Evolutionary conservation across 2,329 filamentous ascomycete genomes (phyloP).

Genomic region (Aschersonia sp.): DNA sequence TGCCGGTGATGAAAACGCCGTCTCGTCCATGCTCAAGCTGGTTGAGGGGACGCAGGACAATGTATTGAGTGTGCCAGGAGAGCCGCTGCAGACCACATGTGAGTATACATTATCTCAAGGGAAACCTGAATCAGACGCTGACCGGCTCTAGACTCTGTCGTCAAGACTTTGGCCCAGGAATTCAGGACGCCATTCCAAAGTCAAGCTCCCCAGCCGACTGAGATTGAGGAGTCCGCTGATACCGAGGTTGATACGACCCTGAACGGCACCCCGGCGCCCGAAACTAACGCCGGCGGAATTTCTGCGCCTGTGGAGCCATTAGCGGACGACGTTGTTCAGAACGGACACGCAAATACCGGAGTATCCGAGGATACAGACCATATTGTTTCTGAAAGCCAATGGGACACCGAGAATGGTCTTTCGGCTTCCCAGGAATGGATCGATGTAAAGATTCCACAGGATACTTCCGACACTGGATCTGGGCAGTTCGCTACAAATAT

Average conservation of each 20-base stretch:
- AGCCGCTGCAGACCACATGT: constrained; percentile 58
- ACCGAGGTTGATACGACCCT: constrained; percentile 49
- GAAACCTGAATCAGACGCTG: no score
- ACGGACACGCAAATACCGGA: constrained; percentile 32
- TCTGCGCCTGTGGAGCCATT: constrained; percentile 26
- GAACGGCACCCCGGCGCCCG: constrained; percentile 50
- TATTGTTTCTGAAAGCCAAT: constrained; percentile 49
- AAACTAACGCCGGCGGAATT: constrained; percentile 39
- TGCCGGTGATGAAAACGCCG: constrained; percentile 59
- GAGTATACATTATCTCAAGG: constrained; percentile 18
- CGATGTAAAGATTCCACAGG: constrained; percentile 49
- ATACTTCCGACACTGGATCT: constrained; percentile 49
- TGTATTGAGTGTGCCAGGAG: constrained; percentile 49
- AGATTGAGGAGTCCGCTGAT: constrained; percentile 19
- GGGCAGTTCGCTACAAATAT: constrained; percentile 6
- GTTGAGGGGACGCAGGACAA: constrained; percentile 57
- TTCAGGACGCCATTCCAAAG: constrained; percentile 30
- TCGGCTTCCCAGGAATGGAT: constrained; percentile 56
- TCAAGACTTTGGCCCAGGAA: constrained; percentile 31
- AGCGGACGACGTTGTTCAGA: constrained; percentile 20
- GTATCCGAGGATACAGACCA: constrained; percentile 40
- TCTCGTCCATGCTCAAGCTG: constrained; percentile 62
- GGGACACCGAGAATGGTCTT: constrained; percentile 37
- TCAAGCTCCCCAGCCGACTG: constrained; percentile 16
- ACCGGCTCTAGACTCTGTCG: constrained; percentile 15